A percentile compares a stretch with the other conserved stretches of the same genome.
Conservation (phyloP, 2,329 filamentous ascomycete species). For the Exophiala sp. region DNA sequence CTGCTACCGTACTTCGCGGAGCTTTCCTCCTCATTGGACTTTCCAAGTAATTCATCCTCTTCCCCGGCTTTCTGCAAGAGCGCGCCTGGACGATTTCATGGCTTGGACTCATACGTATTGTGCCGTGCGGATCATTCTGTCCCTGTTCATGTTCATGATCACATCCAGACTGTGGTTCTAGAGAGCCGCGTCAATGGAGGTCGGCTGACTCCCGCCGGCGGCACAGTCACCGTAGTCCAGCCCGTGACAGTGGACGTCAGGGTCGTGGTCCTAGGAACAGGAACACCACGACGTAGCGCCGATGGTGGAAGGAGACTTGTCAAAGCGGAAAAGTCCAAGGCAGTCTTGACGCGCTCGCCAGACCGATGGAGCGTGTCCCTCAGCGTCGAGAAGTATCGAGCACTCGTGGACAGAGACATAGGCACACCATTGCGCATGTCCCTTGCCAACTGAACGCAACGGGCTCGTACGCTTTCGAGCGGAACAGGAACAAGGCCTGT, state of each 20-base stretch:
- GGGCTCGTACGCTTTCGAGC: neutral
- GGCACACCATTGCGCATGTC: neutral
- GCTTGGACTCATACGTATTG: too few relatives aligned
- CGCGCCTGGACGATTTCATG: too few relatives aligned
- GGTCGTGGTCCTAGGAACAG: neutral
- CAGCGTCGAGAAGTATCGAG: neutral
- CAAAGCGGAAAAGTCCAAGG: neutral
- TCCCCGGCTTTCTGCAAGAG: too few relatives aligned
- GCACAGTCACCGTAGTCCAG: slow-evolving; percentile 1
- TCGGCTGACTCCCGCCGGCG: too few relatives aligned
- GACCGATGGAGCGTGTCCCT: neutral
- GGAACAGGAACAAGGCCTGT: neutral
- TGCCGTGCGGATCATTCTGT: too few relatives aligned
- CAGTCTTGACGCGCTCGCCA: neutral
- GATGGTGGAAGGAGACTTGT: neutral
- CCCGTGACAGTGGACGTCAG: slow-evolving; percentile 1
- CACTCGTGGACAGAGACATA: neutral
- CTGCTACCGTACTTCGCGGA: too few relatives aligned
- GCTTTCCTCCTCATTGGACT: too few relatives aligned
- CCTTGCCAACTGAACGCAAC: neutral
- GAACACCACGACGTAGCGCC: neutral
- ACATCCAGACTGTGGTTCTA: too few relatives aligned
- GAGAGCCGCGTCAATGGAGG: too few relatives aligned
- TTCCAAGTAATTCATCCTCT: too few relatives aligned
- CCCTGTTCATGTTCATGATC: too few relatives aligned